These are phyloP conservation scores for Paramyrothecium roridum DNA, from an alignment of 2,329 filamentous ascomycete species.

Conservation along the genomic window DNA sequence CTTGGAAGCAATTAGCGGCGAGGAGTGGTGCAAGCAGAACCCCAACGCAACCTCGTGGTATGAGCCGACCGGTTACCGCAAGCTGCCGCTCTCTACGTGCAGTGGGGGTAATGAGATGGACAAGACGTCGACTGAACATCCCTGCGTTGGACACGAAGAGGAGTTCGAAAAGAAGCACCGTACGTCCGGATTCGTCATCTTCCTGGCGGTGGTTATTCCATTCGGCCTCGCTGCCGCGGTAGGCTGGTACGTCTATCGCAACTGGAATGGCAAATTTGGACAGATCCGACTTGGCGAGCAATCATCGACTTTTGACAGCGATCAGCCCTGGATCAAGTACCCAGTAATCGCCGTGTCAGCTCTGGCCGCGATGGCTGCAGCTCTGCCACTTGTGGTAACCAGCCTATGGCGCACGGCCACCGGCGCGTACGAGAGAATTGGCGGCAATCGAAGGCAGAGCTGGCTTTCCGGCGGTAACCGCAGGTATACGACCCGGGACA, in stretches of 20 bases:
- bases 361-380: conserved; percentile 53
- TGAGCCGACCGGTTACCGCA: conserved; percentile 82
- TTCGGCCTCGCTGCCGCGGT: conserved; percentile 66
- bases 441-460: conserved; percentile 46
- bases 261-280: conserved; percentile 88
- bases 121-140: conserved; percentile 48
- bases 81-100: conserved; percentile 88
- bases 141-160: conserved; percentile 76
- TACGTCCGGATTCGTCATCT: conserved; percentile 69
- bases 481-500: conserved; percentile 82
- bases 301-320: conserved; percentile 54
- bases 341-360: conserved; percentile 73
- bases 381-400: conserved; percentile 67
- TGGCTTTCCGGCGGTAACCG: conserved; percentile 56
- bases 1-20: conserved; percentile 53
- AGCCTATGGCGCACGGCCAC: conserved; percentile 68
- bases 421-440: conserved; percentile 48
- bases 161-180: conserved; percentile 73
- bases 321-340: conserved; percentile 76
- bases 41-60: conserved; percentile 74
- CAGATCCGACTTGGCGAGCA: conserved; percentile 84
- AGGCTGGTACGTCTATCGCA: conserved; percentile 82
- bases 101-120: conserved; percentile 72
- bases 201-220: conserved; percentile 80
- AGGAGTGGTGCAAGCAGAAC: conserved; percentile 54